These are phyloP conservation scores for Xylaria sp. DNA, from an alignment of 2,329 filamentous ascomycete species.

Conservation along the genomic window DNA sequence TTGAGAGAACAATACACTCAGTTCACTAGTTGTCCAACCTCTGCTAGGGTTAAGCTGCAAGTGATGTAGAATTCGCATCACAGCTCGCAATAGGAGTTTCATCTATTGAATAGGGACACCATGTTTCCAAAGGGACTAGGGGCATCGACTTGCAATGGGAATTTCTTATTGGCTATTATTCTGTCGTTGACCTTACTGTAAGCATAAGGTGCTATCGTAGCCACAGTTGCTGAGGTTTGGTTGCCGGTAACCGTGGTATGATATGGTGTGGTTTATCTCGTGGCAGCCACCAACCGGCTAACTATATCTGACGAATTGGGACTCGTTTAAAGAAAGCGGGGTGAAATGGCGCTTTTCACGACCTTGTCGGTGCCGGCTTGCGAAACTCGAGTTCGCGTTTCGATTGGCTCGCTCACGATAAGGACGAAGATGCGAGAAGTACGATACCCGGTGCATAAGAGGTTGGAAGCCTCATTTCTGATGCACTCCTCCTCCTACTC, in stretches of 20 bases:
- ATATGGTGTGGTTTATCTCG: constrained; percentile 34
- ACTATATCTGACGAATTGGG: constrained; percentile 17
- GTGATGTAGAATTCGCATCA: neutral
- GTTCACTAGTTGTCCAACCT: neutral
- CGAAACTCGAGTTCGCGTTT: neutral
- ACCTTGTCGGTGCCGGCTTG: constrained; percentile 27
- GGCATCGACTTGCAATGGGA: neutral
- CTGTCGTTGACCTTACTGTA: neutral
- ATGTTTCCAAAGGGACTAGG: neutral
- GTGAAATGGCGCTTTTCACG: constrained; percentile 28
- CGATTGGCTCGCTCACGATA: constrained; percentile 25
- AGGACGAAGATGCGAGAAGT: constrained; percentile 19
- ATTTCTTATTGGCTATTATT: neutral
- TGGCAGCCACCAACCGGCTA: constrained; percentile 26
- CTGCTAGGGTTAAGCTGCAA: constrained; percentile 7
- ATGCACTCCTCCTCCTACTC: constrained; percentile 20
- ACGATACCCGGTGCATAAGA: constrained; percentile 25
- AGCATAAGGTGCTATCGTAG: too few species aligned
- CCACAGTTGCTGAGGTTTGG: constrained; percentile 2
- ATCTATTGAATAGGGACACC: neutral
- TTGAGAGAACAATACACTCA: neutral
- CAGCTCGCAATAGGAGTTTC: neutral
- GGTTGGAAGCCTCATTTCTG: constrained; percentile 20
- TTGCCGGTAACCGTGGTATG: constrained; percentile 25
- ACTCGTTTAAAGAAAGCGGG: constrained; percentile 25